Evolutionary conservation across 768 basidiomycete species (phyloP), one percentile per base, ranked within the genome.

Genomic region (Pisolithus albus): DNA sequence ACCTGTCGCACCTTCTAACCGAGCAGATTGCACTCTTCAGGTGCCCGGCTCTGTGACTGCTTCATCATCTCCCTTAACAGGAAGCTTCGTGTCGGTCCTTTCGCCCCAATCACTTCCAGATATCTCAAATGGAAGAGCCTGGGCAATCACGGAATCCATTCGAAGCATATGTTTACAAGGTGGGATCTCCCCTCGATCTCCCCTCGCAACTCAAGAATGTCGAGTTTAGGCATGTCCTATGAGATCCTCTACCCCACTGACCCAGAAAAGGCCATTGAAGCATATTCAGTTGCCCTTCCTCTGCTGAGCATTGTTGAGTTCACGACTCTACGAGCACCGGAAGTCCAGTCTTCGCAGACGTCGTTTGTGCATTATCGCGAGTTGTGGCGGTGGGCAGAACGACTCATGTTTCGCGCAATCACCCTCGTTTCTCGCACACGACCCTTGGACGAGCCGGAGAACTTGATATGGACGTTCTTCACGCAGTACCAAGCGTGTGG

Each of bases 311-410:
- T 71, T 24, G 65, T 79, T 36, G 72, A 75, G 46, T 65, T 72
- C 34, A 79, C 81, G 52, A 75, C 82, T 30, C 70, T 71, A 16
- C 65, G 59, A 34, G 50, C 67, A 38, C 64, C 61, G 24, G 61
- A 58, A 46, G 56, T 51, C 56, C 64, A 57, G 47, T 26, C 44
- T 1, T 62, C 48, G 52, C 62, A 28, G 70, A 69, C 77, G 2
- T 74, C 82, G 5, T 92, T 92, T 59, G 63, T 70, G 4, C 77
- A 77, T 43, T 82, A 87, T 50, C 84, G 86, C 7, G 93, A 97
- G 60, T 74, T 94, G 9, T 92, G 90, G 75, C 76, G 92, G 46
- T 93, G 89, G 88, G 74, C 80, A 3, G 91, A 95, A 59, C 76
- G 83, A 18, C 74, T 90, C 21, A 71, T 93, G n/a, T 87, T 88